Evolutionary conservation across 352 stramenopile species (phyloP), one percentile per base, ranked within the genome.

Genomic region (Pythium periplocum): DNA sequence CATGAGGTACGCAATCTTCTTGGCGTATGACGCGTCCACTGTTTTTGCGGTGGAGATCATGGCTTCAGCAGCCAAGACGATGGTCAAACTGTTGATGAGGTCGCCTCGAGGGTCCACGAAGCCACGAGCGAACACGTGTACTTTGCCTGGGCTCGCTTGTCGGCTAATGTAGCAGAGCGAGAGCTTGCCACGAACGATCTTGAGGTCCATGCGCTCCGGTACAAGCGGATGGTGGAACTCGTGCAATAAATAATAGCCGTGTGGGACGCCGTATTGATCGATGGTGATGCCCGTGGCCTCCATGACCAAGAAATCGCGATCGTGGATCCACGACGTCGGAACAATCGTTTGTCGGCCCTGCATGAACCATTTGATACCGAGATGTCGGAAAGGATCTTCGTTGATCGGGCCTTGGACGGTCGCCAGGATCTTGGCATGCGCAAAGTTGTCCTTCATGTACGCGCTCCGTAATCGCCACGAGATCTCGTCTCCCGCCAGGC

Each of bases 1-100:
- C 17, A 84, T 72, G 48, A 86, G 70, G 73, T 73, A 85, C 49
- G 63, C 73, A 3, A 88, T 62, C 55, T 88, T 88, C 57, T 83
- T 88, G 55, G 82, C 57, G 56, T 86, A 72, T 11, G 71, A 68
- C 49, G 73, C 78, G 48, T 86, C 73, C 30, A 80, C 69, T 0
- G 85, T 51, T 0, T 73, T 64, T 17, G 69, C 42, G 4, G 59
- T 64, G 12, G 71, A 58, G 2, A 83, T 50, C 50, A 86, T 59
- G 10, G 38, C 48, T 0, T 81, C 69, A 41, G 64, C 66, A 31
- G 77, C 71, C 4, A 83, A 51, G 42, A 45, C 64, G 1, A 77
- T 49, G 6, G 56, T 68, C 10, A 84, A 48, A 10, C 52, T 55
- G 0, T 66, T 38, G 38, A 62, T 56, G 37, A 75, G 72, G 35